Evolutionary conservation across 2,329 filamentous ascomycete species (phyloP), one percentile per base, ranked within the genome.

Genomic region (Capronia americana): DNA sequence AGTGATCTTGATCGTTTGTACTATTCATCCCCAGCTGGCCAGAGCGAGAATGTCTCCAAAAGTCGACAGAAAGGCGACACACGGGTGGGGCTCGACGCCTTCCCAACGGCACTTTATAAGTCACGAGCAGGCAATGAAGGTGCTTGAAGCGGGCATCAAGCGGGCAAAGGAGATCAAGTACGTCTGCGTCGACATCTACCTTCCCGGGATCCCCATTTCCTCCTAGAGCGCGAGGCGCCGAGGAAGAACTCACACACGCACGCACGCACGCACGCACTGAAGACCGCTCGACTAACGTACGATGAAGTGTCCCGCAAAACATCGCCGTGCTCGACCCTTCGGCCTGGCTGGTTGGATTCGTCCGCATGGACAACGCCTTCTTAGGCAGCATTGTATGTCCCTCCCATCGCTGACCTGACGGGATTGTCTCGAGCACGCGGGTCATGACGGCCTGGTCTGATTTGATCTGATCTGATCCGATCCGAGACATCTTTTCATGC

Each of bases 251-350:
- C 17, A 11, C 11, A 2, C 6, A 7, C 7, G 1, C 17, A 1
- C 17, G 17, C 44, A 11, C 4, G 2, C 6, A 28, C 17, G 14
- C 48, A 53, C 4, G 23, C 20, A 53, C 50, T 24, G 3, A 23
- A 53, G 50, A 32, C 17, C 12, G 28, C 7, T n/a, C 12, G 8
- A 55, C 28, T 55, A 28, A 61, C 57, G 24, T n/a, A 51, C 44
- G n/a, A 51, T n/a, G 14, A 55, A 57, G 48, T 41, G 56, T 70
- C 11, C 61, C 64, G 10, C 50, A 69, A n/a, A 66, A 70, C 57
- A 70, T 70, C 41, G 67, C 69, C 14, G 63, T 70, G 12, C 34
- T 66, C 23, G 69, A 70, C 54, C 64, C 67, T 3, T 65, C 64
- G 8, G 61, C 46, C 4, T 53, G 51, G 41, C 64, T 70, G 17